phyloP scores from a whole-genome alignment of 2,329 filamentous ascomycete species.

The Colletotrichum trifolii region DNA sequence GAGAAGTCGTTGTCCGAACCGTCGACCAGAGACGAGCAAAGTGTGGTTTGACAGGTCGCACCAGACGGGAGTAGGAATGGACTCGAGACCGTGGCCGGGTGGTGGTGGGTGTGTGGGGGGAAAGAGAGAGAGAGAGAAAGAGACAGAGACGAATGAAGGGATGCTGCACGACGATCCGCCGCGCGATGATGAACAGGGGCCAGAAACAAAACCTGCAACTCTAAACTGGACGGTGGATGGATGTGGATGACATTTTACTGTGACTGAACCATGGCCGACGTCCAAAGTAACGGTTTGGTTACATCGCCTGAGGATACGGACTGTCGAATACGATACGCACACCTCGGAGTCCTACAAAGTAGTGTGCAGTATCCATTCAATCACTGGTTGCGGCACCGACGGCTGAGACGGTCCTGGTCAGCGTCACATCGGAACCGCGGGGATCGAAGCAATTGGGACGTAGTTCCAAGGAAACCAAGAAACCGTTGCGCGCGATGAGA shows the following conservation, averaged over 20 bases:
- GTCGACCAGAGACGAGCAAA: conserved; percentile 15
- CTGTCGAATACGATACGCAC: too few species aligned
- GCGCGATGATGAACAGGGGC: conserved; percentile 10
- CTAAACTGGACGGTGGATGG: conserved; percentile 5
- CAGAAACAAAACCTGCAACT: conserved; percentile 23
- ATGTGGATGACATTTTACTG: not conserved
- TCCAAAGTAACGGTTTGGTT: too few species aligned
- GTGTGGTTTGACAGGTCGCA: conserved; percentile 18
- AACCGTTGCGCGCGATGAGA: too few species aligned
- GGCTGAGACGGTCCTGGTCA: too few species aligned
- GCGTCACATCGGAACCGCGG: too few species aligned
- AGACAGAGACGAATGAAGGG: not conserved
- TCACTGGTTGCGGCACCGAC: too few species aligned
- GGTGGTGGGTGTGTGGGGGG: conserved; percentile 2
- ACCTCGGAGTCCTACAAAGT: too few species aligned
- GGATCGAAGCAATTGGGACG: too few species aligned
- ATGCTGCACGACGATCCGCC: conserved; percentile 27
- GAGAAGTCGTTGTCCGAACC: conserved; percentile 6
- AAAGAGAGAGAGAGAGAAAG: not conserved
- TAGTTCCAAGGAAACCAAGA: too few species aligned
- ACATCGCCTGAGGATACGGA: too few species aligned
- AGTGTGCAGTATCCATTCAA: too few species aligned
- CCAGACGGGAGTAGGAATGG: not conserved
- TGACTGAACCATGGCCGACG: too few species aligned
- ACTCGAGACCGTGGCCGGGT: not conserved